phyloP scores from a whole-genome alignment of 495 filamentous ascomycete genomes.

The Pyrenopolyporus hunteri region DNA sequence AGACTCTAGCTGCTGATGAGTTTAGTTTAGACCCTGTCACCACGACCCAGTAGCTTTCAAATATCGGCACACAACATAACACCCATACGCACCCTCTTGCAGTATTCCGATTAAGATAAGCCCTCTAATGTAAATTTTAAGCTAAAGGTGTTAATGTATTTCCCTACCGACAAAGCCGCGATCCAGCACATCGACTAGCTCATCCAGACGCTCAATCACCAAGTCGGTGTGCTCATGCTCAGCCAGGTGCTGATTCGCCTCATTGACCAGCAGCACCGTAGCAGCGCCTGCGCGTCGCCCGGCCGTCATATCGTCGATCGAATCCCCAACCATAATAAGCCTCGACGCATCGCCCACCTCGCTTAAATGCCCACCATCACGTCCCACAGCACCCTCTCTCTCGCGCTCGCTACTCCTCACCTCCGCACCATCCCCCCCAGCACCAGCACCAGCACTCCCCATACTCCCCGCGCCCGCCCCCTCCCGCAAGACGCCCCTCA shows the following conservation, averaged over 20 bases:
- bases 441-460: constrained; percentile 2
- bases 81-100: no score
- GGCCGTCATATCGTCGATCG: constrained; percentile 91
- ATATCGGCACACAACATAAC: no score
- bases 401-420: constrained; percentile 7
- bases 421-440: no score
- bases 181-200: constrained; percentile 73
- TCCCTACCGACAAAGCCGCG: constrained; percentile 62
- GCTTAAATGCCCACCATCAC: constrained; percentile 30
- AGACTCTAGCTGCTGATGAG: no score
- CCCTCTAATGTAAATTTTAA: not conserved
- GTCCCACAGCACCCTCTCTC: constrained; percentile 24
- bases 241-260: constrained; percentile 74
- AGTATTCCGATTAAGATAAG: no score
- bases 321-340: constrained; percentile 77
- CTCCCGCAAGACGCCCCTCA: constrained; percentile 25
- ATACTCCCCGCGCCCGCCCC: no score
- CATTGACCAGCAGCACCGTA: constrained; percentile 85
- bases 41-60: no score
- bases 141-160: not conserved
- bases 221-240: constrained; percentile 81
- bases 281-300: constrained; percentile 84
- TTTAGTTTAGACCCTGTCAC: no score
- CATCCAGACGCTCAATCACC: constrained; percentile 68
- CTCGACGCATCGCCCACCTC: constrained; percentile 53